Evolutionary conservation across 2,329 filamentous ascomycete genomes (phyloP).

Genomic region (Ascochyta fabae): DNA sequence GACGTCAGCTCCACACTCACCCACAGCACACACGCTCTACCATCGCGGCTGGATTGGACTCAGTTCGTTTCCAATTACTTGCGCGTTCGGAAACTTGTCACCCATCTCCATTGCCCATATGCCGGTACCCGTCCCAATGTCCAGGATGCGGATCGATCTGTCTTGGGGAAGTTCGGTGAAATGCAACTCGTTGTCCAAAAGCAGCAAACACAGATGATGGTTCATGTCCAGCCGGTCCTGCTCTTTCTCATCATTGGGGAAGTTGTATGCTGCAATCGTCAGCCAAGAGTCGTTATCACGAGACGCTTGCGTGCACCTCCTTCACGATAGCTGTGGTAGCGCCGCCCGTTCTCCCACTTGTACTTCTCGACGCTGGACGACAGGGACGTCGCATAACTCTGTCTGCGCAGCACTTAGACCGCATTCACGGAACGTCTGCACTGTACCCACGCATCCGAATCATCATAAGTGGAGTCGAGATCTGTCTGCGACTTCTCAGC

Average conservation of each 20-base stretch:
- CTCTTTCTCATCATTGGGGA: slow-evolving; percentile 53
- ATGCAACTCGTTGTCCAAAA: slow-evolving; percentile 41
- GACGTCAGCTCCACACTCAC: neutral
- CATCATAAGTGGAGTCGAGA: slow-evolving; percentile 8
- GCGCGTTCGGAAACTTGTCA: slow-evolving; percentile 37
- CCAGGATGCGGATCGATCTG: slow-evolving; percentile 37
- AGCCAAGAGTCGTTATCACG: slow-evolving; percentile 17
- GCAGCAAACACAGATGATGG: slow-evolving; percentile 46
- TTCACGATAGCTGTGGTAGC: slow-evolving; percentile 47
- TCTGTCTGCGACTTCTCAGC: slow-evolving; percentile 1
- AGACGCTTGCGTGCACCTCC: slow-evolving; percentile 20
- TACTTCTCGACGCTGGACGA: slow-evolving; percentile 45
- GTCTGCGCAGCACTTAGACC: neutral
- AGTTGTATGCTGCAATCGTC: slow-evolving; percentile 38
- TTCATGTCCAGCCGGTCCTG: slow-evolving; percentile 54
- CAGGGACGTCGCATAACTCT: slow-evolving; percentile 24
- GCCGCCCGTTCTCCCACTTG: slow-evolving; percentile 46
- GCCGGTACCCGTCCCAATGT: slow-evolving; percentile 47
- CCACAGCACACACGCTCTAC: slow-evolving; percentile 7
- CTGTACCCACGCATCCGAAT: slow-evolving; percentile 4
- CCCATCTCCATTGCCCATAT: slow-evolving; percentile 47
- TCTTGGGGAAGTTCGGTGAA: slow-evolving; percentile 35
- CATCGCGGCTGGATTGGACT: slow-evolving; percentile 58
- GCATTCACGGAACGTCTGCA: neutral
- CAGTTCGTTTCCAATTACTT: slow-evolving; percentile 54